Evolutionary conservation across 2,329 filamentous ascomycete species (phyloP).

Genomic region (Alternaria novae-zelandiae): DNA sequence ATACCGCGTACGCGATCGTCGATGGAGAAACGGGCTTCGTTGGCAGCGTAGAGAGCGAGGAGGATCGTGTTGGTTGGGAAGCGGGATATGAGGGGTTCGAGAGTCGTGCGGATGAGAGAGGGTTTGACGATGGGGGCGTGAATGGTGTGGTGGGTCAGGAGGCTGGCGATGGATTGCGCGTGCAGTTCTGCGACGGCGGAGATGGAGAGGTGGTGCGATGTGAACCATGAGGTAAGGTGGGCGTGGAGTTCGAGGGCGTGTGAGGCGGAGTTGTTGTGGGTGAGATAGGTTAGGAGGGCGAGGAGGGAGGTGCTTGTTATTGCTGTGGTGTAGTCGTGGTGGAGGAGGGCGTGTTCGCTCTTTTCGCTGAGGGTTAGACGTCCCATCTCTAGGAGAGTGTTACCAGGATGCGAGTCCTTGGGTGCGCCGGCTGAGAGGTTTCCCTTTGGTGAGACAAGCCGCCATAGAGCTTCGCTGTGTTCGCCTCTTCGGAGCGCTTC

Average conservation of each 20-base stretch:
- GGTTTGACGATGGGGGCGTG: slow-evolving; percentile 72
- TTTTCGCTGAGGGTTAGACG: slow-evolving; percentile 17
- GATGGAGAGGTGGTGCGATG: slow-evolving; percentile 21
- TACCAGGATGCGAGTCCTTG: slow-evolving; percentile 7
- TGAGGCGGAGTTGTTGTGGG: slow-evolving; percentile 44
- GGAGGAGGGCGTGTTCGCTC: slow-evolving; percentile 63
- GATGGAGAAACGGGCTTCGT: slow-evolving; percentile 73
- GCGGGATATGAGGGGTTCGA: slow-evolving; percentile 64
- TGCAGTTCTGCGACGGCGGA: slow-evolving; percentile 64
- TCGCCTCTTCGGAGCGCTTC: slow-evolving; percentile 62
- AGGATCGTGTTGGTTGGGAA: slow-evolving; percentile 83
- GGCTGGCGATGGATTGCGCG: slow-evolving; percentile 69
- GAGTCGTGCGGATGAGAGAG: slow-evolving; percentile 65
- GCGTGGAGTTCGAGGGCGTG: slow-evolving; percentile 49
- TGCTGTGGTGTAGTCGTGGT: slow-evolving; percentile 51
- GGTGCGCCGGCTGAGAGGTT: slow-evolving; percentile 6
- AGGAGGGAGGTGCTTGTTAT: slow-evolving; percentile 66
- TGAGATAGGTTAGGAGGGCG: slow-evolving; percentile 72
- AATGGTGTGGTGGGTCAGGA: slow-evolving; percentile 71
- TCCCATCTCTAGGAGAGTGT: slow-evolving; percentile 22
- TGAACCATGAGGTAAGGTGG: slow-evolving; percentile 30
- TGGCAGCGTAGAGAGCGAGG: slow-evolving; percentile 73
- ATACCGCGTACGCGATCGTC: slow-evolving; percentile 77
- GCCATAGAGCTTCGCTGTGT: slow-evolving; percentile 38
- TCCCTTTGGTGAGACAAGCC: slow-evolving; percentile 41